Base-by-base conservation (phyloP, 345 rosid genomes). In the Populus simonii region DNA sequence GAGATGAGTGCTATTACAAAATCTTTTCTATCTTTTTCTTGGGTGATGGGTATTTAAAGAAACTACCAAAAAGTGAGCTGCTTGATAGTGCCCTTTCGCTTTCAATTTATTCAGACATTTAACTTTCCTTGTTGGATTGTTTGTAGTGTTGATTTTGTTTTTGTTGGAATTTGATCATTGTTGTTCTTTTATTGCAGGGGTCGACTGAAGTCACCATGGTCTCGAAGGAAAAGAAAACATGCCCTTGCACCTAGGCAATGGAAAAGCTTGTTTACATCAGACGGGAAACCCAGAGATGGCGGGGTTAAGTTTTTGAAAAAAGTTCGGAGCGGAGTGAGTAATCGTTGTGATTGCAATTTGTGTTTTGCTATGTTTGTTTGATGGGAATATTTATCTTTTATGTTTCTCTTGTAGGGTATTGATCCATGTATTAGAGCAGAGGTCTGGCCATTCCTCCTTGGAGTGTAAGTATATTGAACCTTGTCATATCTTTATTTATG, bases 361-460 rank as follows among this genome's bases (percentile, higher is more conserved):
- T 51, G 43, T 27, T 66, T 71, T 79, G 45, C n/a, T 63, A 45
- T 74, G 80, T 39, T 77, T 35, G 70, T 49, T 62, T 66, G 47
- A 22, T 76, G 18, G 25, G 35, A 55, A 27, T 76, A 57, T 72
- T 83, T 70, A 81, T 75, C 49, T 76, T 45, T 70, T 36, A 70
- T 78, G 0, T 57, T 65, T 74, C 23, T 69, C 23, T n/a, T 89
- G 79, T 43, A 96, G 99, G 99, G 99, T 35, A 86, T 96, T 78
- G 90, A 96, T 90, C 97, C 97, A 47, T 88, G 85, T 86, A 89
- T 96, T 77, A 89, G 98, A 63, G 79, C 91, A 0, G 97, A 93
- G 81, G 98, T 96, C 62, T 96, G 99, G 99, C 99, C 99, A 0
- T 93, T 91, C 80, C 98, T 96, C 71, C 98, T 96, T 70, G 98